A percentile compares a stretch with the other conserved stretches of the same genome.
phyloP scores from a whole-genome alignment of 768 basidiomycete genomes.

The Leccinum olivaceopallidum region DNA sequence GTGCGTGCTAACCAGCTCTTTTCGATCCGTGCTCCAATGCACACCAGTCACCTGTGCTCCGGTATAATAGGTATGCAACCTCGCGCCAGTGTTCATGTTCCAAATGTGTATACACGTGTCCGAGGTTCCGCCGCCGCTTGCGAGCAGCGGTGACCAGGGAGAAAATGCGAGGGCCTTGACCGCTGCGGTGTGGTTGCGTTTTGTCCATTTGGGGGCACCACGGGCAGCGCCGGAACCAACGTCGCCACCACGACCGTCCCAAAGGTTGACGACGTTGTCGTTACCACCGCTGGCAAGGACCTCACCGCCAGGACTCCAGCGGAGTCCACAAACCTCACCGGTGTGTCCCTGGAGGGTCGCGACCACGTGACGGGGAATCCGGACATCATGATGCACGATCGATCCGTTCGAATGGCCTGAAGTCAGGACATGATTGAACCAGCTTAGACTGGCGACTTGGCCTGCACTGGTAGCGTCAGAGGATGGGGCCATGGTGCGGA shows the following conservation, averaged over 20 bases:
- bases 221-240: constrained; percentile 44
- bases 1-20: constrained; percentile 91
- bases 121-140: constrained; percentile 92
- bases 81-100: constrained; percentile 91
- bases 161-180: constrained; percentile 94
- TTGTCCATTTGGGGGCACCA: constrained; percentile 83
- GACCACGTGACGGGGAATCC: constrained; percentile 83
- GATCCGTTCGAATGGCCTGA: constrained; percentile 93
- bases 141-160: constrained; percentile 90
- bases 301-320: constrained; percentile 87
- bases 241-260: constrained; percentile 82
- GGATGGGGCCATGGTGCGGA: constrained; percentile 80
- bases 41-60: constrained; percentile 92
- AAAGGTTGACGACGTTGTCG: constrained; percentile 97
- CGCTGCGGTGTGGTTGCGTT: constrained; percentile 88
- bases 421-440: constrained; percentile 84
- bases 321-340: constrained; percentile 91
- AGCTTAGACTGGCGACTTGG: constrained; percentile 82
- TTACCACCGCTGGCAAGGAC: constrained; percentile 94
- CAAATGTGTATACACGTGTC: constrained; percentile 90
- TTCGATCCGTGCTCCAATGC: constrained; percentile 82
- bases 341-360: constrained; percentile 88
- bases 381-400: constrained; percentile 96
- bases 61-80: constrained; percentile 83
- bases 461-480: constrained; percentile 36